Evolutionary conservation across 208 protist genomes (phyloP).

Genomic region (Leptomonas pyrrhocoris): DNA sequence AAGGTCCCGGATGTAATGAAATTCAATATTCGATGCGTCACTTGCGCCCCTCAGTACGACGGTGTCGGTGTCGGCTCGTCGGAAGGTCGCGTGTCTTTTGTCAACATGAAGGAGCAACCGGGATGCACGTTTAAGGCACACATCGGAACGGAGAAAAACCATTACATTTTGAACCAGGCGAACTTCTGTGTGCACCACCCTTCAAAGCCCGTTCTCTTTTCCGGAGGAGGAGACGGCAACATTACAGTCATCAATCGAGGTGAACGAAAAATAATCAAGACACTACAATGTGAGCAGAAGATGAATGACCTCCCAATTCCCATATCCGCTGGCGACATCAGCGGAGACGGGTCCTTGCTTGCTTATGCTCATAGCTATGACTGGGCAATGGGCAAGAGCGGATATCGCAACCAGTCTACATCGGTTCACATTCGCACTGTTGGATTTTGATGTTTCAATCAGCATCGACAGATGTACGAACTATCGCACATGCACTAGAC

Average conservation of each 20-base stretch:
- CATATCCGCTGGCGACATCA: slow-evolving; percentile 80
- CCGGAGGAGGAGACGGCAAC: slow-evolving; percentile 75
- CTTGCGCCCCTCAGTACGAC: slow-evolving; percentile 62
- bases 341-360: slow-evolving; percentile 53
- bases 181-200: slow-evolving; percentile 82
- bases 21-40: slow-evolving; percentile 72
- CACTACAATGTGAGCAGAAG: slow-evolving; percentile 34
- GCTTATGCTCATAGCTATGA: slow-evolving; percentile 88
- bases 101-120: slow-evolving; percentile 38
- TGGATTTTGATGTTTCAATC: background rate
- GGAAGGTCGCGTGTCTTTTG: slow-evolving; percentile 74
- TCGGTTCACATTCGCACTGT: slow-evolving; percentile 45
- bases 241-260: slow-evolving; percentile 49
- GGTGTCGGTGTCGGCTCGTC: slow-evolving; percentile 72
- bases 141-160: slow-evolving; percentile 38
- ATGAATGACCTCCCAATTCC: slow-evolving; percentile 50
- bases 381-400: slow-evolving; percentile 78
- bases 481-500: background rate
- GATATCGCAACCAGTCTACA: slow-evolving; percentile 56
- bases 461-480: background rate
- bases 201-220: slow-evolving; percentile 39
- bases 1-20: slow-evolving; percentile 59
- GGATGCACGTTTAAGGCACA: slow-evolving; percentile 81
- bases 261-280: slow-evolving; percentile 40
- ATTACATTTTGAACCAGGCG: slow-evolving; percentile 61